Evolutionary conservation across 805 yeast species (phyloP).

Genomic region (Candida pseudofarinosa): DNA sequence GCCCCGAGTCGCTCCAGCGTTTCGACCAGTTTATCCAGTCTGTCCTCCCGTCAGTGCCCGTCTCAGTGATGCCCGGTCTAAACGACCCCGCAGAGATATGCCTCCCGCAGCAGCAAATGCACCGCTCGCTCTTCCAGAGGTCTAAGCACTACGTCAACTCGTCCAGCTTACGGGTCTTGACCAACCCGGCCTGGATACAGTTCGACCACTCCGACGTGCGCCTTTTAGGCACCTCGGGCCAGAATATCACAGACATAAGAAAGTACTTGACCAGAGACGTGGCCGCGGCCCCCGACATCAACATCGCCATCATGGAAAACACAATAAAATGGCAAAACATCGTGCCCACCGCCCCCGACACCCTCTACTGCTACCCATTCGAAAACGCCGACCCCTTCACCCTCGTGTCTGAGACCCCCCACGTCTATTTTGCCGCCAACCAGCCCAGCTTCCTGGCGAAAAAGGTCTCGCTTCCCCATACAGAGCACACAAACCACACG

Average conservation of each 20-base stretch:
- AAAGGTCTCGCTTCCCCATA: slow-evolving; percentile 7
- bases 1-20: slow-evolving; percentile 44
- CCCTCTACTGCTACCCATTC: slow-evolving; percentile 85
- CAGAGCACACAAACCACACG: slow-evolving; percentile 15
- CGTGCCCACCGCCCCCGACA: slow-evolving; percentile 95
- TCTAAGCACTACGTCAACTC: slow-evolving; percentile 40
- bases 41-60: slow-evolving; percentile 56
- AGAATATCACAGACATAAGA: slow-evolving; percentile 71
- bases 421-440: slow-evolving; percentile 83
- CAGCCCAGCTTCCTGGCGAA: slow-evolving; percentile 60
- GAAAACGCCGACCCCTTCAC: slow-evolving; percentile 75
- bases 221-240: slow-evolving; percentile 77
- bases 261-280: slow-evolving; percentile 49
- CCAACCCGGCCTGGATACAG: slow-evolving; percentile 74
- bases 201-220: slow-evolving; percentile 44
- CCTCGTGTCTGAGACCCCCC: slow-evolving; percentile 68
- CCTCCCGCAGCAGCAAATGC: slow-evolving; percentile 90
- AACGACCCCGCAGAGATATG: slow-evolving; percentile 81
- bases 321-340: slow-evolving; percentile 81
- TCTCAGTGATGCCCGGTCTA: slow-evolving; percentile 79
- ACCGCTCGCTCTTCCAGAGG: slow-evolving; percentile 60
- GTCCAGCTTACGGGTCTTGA: slow-evolving; percentile 23
- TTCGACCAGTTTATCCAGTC: slow-evolving; percentile 60
- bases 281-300: slow-evolving; percentile 39
- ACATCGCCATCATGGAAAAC: slow-evolving; percentile 45